Percentiles rank a stretch among this genome's conserved stretches.
Conservation (phyloP, 805 yeast genomes). For the Saturnispora sekii region DNA sequence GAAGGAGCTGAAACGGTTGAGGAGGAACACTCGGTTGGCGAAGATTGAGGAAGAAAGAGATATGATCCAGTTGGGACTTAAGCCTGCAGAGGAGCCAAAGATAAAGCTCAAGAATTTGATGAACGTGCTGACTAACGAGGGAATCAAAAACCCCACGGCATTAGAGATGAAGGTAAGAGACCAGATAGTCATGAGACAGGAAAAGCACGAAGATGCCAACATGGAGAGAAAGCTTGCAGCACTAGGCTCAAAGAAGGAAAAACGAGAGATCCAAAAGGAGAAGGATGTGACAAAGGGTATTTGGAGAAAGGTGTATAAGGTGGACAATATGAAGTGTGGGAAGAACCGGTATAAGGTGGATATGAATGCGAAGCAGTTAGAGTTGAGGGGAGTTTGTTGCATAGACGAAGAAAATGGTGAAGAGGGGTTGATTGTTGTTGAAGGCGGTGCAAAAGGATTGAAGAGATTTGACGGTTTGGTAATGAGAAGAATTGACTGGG, state of each 20-base stretch:
- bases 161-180: constrained; percentile 62
- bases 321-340: constrained; percentile 47
- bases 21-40: constrained; percentile 59
- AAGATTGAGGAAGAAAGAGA: constrained; percentile 65
- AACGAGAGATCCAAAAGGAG: constrained; percentile 39
- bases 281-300: constrained; percentile 12
- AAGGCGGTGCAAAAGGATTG: constrained; percentile 60
- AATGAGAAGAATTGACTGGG: constrained; percentile 61
- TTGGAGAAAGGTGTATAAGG: constrained; percentile 47
- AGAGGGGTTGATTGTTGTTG: constrained; percentile 55
- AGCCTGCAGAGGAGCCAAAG: constrained; percentile 84
- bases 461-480: constrained; percentile 56
- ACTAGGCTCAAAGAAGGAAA: constrained; percentile 39
- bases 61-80: constrained; percentile 67
- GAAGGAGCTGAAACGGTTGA: constrained; percentile 61
- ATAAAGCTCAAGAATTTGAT: constrained; percentile 76
- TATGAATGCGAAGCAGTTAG: constrained; percentile 67
- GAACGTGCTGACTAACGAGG: constrained; percentile 78
- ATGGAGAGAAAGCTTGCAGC: constrained; percentile 49
- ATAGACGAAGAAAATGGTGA: constrained; percentile 28
- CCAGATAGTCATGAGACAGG: constrained; percentile 56
- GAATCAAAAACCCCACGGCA: constrained; percentile 80
- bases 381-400: constrained; percentile 54
- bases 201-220: constrained; percentile 52
- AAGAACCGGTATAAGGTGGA: constrained; percentile 68